Percentiles rank a stretch among this genome's conserved stretches.
phyloP scores from a whole-genome alignment of 306 rosid species.

The Vigna nakashimae region DNA sequence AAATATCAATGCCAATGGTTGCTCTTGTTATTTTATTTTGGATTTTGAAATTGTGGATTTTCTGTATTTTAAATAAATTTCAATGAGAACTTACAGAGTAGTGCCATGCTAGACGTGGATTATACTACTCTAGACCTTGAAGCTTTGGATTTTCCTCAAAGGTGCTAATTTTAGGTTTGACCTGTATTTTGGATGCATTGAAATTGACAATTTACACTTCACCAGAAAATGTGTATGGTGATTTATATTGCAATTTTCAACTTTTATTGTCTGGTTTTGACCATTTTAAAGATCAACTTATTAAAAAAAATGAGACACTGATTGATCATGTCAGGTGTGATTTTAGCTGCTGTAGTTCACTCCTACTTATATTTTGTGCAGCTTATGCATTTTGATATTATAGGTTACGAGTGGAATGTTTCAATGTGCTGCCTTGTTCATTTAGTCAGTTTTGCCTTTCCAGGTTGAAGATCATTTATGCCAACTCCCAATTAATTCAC shows the following conservation, averaged over 20 bases:
- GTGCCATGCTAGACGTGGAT: constrained; percentile 22
- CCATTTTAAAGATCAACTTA: constrained; percentile 22
- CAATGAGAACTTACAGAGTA: constrained; percentile 30
- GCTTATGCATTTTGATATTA: constrained; percentile 34
- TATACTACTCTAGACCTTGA: constrained; percentile 13
- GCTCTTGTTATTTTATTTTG: constrained; percentile 19
- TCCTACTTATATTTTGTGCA: constrained; percentile 4
- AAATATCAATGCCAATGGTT: constrained; percentile 28
- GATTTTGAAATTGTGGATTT: constrained; percentile 10
- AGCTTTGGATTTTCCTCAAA: constrained; percentile 35
- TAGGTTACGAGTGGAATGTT: constrained; percentile 35
- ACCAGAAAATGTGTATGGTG: constrained; percentile 12
- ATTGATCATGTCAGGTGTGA: constrained; percentile 23
- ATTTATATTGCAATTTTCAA: constrained; percentile 11
- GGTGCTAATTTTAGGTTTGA: constrained; percentile 31
- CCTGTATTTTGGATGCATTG: constrained; percentile 21
- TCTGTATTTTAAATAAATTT: constrained; percentile 7
- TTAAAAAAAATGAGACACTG: constrained; percentile 16
- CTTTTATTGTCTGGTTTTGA: constrained; percentile 9
- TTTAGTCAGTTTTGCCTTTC: constrained; percentile 39
- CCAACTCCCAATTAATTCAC: constrained; percentile 79
- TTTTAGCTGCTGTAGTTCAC: constrained; percentile 30
- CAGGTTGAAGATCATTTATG: constrained; percentile 79
- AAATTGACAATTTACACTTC: constrained; percentile 17
- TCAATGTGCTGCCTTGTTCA: constrained; percentile 30